Percentiles rank a stretch among this genome's conserved stretches.
Evolutionary conservation across 352 stramenopile species (phyloP).

Genomic region (Pythium sp.): DNA sequence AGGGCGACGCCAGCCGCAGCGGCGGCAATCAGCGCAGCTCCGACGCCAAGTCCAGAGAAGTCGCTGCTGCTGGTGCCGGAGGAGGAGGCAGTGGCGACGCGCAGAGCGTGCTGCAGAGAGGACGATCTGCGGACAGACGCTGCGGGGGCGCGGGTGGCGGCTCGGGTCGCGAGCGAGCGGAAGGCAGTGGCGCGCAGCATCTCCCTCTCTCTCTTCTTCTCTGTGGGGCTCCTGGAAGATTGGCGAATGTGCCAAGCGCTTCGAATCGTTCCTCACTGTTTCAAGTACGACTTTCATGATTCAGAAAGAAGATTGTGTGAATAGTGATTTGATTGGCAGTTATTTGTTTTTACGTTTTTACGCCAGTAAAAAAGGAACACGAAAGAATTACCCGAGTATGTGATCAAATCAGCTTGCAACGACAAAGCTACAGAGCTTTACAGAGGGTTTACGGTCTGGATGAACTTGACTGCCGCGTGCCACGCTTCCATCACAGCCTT

Average conservation of each 20-base stretch:
- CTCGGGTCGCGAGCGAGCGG: slow-evolving; percentile 13
- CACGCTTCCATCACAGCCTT: slow-evolving; percentile 59
- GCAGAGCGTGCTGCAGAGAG: neutral
- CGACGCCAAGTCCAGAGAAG: slow-evolving; percentile 2
- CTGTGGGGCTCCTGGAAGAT: neutral
- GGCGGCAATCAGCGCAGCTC: slow-evolving; percentile 17
- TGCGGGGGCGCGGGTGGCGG: neutral
- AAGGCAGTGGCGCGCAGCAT: slow-evolving; percentile 16
- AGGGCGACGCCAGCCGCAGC: slow-evolving; percentile 20
- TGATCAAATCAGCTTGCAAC: neutral
- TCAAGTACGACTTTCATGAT: neutral
- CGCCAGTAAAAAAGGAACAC: neutral
- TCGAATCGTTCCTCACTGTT: neutral
- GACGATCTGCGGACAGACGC: slow-evolving; percentile 6
- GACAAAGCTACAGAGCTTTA: slow-evolving; percentile 14
- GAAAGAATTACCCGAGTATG: neutral
- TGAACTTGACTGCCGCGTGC: slow-evolving; percentile 58
- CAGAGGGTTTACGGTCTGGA: slow-evolving; percentile 48
- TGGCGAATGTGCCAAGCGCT: neutral
- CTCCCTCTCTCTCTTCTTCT: neutral
- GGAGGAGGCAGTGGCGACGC: neutral
- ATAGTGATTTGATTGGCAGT: neutral
- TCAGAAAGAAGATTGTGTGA: too few relatives aligned
- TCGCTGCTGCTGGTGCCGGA: neutral
- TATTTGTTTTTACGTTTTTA: neutral